Base-by-base conservation (phyloP, 2,329 filamentous ascomycete species). In the Sporothrix schenckii region DNA sequence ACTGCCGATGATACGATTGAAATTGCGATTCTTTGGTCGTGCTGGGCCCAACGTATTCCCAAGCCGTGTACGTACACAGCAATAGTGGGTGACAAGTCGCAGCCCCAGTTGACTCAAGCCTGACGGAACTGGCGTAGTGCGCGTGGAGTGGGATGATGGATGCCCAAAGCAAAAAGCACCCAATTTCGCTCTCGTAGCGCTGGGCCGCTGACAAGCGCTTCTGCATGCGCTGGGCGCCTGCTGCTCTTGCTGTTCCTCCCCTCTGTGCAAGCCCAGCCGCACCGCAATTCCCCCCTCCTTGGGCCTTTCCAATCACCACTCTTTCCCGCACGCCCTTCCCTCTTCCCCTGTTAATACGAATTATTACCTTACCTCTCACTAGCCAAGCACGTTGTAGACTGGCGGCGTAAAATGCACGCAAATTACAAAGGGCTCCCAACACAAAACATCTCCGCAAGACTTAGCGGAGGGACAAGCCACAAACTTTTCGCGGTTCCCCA, bases 91-190 rank as follows among this genome's bases (percentile, higher is more conserved):
- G 56, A 67, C 69, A 63, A 61, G 63, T 67, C 44, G 47, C 63
- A 49, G 54, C 41, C 65, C 66, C 69, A 67, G 60, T 61, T 67
- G 63, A 53, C 53, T 54, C 30, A 47, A 27, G 41, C 30, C 60
- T 54, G 69, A 70, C 69, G 69, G 65, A 70, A 68, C 34, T 44
- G 65, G 54, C 65, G 56, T 70, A 68, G 69, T 70, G 69, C 49
- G 69, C n/a, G 47, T 52, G 34, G 50, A 58, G 61, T 65, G 52
- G 63, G 34, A 53, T 39, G 53, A 50, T 56, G 53, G 69, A n/a
- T 47, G 54, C 69, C 69, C 69, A 68, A 70, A 65, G 24, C 21
- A 39, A 24, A 24, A 24, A 65, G 24, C 21, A 39, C 30, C 47
- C 24, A 41, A 66, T 66, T 30, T 34, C 44, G 30, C 13, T 24